A percentile compares a stretch with the other conserved stretches of the same genome.
Conservation (phyloP, 176 grass and related monocot genomes). For the Juncus effusus region DNA sequence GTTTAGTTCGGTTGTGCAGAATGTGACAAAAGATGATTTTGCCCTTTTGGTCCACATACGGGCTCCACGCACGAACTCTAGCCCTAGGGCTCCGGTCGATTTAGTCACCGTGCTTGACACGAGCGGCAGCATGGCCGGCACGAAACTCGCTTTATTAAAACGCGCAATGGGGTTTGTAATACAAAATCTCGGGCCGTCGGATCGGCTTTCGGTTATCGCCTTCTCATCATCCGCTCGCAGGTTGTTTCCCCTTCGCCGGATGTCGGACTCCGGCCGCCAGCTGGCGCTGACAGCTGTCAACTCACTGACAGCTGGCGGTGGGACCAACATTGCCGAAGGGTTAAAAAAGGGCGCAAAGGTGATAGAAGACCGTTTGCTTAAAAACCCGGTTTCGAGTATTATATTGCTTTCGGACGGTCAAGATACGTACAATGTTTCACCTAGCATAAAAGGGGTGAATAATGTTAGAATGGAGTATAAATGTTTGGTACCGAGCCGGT, state of each 20-base stretch:
- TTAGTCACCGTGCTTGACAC: constrained; percentile 87
- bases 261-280: constrained; percentile 77
- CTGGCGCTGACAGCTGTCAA: constrained; percentile 69
- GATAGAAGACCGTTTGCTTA: constrained; percentile 63
- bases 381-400: constrained; percentile 81
- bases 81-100: constrained; percentile 72
- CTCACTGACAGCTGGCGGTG: constrained; percentile 58
- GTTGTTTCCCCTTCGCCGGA: constrained; percentile 61
- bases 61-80: constrained; percentile 48
- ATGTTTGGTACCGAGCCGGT: constrained; percentile 47
- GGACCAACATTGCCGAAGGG: constrained; percentile 85
- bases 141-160: constrained; percentile 83
- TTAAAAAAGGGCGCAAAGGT: constrained; percentile 80
- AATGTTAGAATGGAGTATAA: constrained; percentile 30
- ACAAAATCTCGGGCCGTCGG: constrained; percentile 76
- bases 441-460: constrained; percentile 37
- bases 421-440: constrained; percentile 63
- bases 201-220: constrained; percentile 84
- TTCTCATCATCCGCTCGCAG: constrained; percentile 80
- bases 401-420: constrained; percentile 94
- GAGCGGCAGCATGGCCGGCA: constrained; percentile 91
- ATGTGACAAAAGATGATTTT: constrained; percentile 48
- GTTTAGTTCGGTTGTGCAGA: constrained; percentile 51
- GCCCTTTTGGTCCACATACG: constrained; percentile 70
- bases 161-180: constrained; percentile 94